phyloP scores from a whole-genome alignment of 371 early-diverging fungal genomes.

The Mucor indicus region DNA sequence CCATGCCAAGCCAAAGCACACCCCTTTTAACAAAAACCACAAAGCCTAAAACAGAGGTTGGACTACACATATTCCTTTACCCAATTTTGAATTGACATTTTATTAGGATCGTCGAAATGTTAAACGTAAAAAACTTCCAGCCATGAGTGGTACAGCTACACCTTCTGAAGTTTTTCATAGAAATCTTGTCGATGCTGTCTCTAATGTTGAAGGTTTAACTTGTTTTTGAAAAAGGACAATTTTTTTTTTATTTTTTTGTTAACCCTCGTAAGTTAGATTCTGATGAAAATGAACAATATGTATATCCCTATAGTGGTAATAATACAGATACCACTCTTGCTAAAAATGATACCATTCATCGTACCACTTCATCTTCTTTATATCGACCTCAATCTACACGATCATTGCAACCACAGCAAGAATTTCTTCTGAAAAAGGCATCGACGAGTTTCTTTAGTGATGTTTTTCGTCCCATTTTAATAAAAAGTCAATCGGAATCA shows the following conservation, averaged over 20 bases:
- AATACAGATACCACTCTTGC: conserved; percentile 4
- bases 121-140: conserved; percentile 15
- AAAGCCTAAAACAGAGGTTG: no score
- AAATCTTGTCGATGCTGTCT: conserved; percentile 45
- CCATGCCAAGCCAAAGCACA: no score
- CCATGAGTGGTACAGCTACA: conserved; percentile 30
- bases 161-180: conserved; percentile 51
- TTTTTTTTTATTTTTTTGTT: conserved; percentile 1
- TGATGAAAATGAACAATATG: conserved; percentile 49
- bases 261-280: conserved; percentile 34
- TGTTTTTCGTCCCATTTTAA: background rate
- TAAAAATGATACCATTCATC: background rate
- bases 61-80: no score
- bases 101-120: conserved; percentile 2
- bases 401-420: conserved; percentile 1
- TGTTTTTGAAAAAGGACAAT: no score
- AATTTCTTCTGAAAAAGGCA: no score
- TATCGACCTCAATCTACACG: conserved; percentile 12
- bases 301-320: conserved; percentile 40
- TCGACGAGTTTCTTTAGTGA: background rate
- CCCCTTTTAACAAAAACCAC: no score
- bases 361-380: conserved; percentile 2
- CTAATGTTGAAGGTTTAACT: conserved; percentile 32
- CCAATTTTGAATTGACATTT: background rate
- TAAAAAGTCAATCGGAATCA: conserved; percentile 1